phyloP scores from a whole-genome alignment of 148 eudicot genomes.

The Amaranthus hypochondriacus region DNA sequence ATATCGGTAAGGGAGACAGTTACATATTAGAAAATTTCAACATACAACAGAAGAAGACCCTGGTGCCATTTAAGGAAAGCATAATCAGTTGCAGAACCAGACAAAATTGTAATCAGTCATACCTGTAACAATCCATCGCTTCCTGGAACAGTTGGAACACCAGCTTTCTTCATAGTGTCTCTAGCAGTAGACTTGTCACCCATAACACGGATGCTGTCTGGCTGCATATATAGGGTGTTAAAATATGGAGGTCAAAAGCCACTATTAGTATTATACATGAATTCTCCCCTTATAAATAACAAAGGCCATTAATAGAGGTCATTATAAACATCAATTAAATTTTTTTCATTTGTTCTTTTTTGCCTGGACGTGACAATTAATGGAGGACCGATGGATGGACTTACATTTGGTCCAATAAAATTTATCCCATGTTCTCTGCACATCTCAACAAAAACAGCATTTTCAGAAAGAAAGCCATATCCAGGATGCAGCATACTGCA shows the following conservation, averaged over 20 bases:
- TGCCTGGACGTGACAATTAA: too few relatives aligned
- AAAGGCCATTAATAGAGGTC: neutral
- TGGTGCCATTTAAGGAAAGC: neutral
- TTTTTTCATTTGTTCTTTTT: neutral
- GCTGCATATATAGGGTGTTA: slow-evolving; percentile 43
- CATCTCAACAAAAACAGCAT: slow-evolving; percentile 95
- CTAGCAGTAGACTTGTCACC: slow-evolving; percentile 97
- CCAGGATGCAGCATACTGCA: slow-evolving; percentile 99
- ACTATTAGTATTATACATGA: neutral
- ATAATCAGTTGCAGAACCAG: neutral
- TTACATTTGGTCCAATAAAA: slow-evolving; percentile 96
- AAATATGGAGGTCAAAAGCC: neutral
- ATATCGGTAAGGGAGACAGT: neutral
- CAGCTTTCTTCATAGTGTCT: slow-evolving; percentile 98
- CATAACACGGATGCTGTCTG: slow-evolving; percentile 94
- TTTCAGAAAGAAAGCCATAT: slow-evolving; percentile 97
- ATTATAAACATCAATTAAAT: too few relatives aligned
- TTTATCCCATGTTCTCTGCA: slow-evolving; percentile 93
- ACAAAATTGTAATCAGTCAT: neutral
- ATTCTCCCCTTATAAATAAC: neutral
- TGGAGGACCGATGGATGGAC: slow-evolving; percentile 13
- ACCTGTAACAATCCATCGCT: slow-evolving; percentile 94
- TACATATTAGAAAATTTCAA: slow-evolving; percentile 10
- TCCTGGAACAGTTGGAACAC: slow-evolving; percentile 99
- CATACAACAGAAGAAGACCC: neutral